Percentiles rank a stretch among this genome's conserved stretches.
phyloP scores from a whole-genome alignment of 257 asterid genomes.

The Forsythia suspensa region DNA sequence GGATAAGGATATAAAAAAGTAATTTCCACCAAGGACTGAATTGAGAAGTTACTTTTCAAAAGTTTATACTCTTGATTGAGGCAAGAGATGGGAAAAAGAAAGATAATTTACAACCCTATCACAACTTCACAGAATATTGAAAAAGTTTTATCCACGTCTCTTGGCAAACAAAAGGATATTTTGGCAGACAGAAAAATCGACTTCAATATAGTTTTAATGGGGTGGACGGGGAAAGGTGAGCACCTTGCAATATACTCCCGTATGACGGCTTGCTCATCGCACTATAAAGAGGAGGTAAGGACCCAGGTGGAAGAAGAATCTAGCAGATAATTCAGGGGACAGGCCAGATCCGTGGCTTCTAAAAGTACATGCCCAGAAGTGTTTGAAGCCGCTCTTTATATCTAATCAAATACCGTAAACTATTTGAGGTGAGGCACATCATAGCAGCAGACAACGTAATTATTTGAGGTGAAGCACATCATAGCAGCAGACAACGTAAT shows the following conservation, averaged over 20 bases:
- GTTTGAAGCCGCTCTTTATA: conserved; percentile 59
- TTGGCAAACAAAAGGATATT: not conserved
- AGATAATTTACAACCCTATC: not conserved
- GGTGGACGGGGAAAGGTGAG: not conserved
- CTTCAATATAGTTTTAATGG: not conserved
- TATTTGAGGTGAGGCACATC: conserved; percentile 56
- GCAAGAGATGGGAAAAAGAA: not conserved
- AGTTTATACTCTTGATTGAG: not conserved
- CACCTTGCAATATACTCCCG: not conserved
- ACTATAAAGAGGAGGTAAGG: not conserved
- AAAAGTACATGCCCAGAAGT: conserved; percentile 30
- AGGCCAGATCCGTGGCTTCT: conserved; percentile 42
- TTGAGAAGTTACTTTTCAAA: not conserved
- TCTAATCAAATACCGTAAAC: conserved; percentile 52
- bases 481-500: conserved; percentile 60
- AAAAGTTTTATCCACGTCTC: not conserved
- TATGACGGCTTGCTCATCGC: not conserved
- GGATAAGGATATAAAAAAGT: not conserved
- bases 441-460: conserved; percentile 49
- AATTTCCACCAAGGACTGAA: not conserved
- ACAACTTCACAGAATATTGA: not conserved
- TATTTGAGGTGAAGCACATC: conserved; percentile 57
- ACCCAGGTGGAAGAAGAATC: not conserved
- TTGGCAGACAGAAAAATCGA: not conserved
- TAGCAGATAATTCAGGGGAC: not conserved